Evolutionary conservation across 306 rosid species (phyloP).

Genomic region (Pyrus bretschneideri): DNA sequence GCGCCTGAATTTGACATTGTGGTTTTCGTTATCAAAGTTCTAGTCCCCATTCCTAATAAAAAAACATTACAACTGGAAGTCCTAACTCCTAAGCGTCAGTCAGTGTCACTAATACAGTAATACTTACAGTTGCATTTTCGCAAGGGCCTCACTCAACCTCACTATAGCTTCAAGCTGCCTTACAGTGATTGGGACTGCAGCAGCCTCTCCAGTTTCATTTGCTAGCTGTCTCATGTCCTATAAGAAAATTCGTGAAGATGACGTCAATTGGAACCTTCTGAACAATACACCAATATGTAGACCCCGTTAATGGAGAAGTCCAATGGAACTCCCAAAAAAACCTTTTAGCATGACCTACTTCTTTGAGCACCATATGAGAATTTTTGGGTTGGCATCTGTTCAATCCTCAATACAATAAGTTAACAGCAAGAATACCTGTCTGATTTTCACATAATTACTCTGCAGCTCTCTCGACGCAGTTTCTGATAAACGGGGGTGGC

Average conservation of each 20-base stretch:
- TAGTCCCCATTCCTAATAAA: not conserved
- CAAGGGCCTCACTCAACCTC: slow-evolving; percentile 92
- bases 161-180: slow-evolving; percentile 97
- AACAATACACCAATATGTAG: not conserved
- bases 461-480: slow-evolving; percentile 65
- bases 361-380: slow-evolving; percentile 1
- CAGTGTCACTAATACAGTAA: slow-evolving; percentile 1
- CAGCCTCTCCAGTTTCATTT: slow-evolving; percentile 85
- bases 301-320: not conserved
- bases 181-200: slow-evolving; percentile 89
- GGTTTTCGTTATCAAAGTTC: not conserved
- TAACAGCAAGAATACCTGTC: slow-evolving; percentile 65
- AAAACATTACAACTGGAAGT: not conserved
- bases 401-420: not conserved
- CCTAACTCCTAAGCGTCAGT: not conserved
- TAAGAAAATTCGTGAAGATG: slow-evolving; percentile 6
- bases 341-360: not conserved
- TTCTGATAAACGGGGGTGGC: slow-evolving; percentile 81
- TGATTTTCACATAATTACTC: slow-evolving; percentile 78
- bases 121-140: slow-evolving; percentile 93
- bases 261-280: not conserved
- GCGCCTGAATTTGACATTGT: slow-evolving; percentile 34
- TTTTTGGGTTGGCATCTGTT: not conserved
- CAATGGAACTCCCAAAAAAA: slow-evolving; percentile 1
- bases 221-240: slow-evolving; percentile 99